Evolutionary conservation across 495 filamentous ascomycete genomes (phyloP), one percentile per base, ranked within the genome.

Genomic region (Pseudomonodictys pantanalensis): DNA sequence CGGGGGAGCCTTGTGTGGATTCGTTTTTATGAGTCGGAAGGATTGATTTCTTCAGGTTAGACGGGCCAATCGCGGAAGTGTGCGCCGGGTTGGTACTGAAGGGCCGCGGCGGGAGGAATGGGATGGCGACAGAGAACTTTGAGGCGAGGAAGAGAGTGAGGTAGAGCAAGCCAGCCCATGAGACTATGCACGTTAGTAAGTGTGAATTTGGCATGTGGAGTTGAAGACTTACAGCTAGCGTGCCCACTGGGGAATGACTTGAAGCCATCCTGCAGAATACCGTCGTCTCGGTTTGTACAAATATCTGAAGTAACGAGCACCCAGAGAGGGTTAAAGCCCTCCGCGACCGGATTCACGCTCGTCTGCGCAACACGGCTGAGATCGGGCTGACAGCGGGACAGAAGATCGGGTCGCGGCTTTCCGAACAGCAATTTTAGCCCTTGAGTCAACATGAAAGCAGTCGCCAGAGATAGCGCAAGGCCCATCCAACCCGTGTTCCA

Each of bases 201-300:
- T 10, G 24, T 7, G 18, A 18, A 29, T 44, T 18, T 18, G 15
- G 4, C 44, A 35, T 23, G 6, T 2, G n/a, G 18, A 7, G 17
- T 4, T 12, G 28, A 57, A 20, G 24, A 77, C 81, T 61, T 73
- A 85, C 84, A 78, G 25, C 83, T 85, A n/a, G 84, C 71, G 72
- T 89, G 86, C 0, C 86, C 86, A 68, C 81, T 85, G 0, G 86
- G 86, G 60, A 86, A 89, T 56, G 80, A 84, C 5, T 79, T 63
- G 64, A 89, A 89, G 1, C 84, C 86, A 71, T 87, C 83, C 0
- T 76, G 62, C 2, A 79, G 67, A 35, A 80, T 64, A 17, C 58
- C 46, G 8, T 65, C 59, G 26, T 74, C 69, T 18, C 71, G 69
- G 29, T 77, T 73, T 29, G 64, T 72, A 68, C 84, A 87, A 33